Percentiles rank a stretch among this genome's conserved stretches.
phyloP scores from a whole-genome alignment of 495 filamentous ascomycete genomes.

The Aspergillus sclerotiicarbonarius region DNA sequence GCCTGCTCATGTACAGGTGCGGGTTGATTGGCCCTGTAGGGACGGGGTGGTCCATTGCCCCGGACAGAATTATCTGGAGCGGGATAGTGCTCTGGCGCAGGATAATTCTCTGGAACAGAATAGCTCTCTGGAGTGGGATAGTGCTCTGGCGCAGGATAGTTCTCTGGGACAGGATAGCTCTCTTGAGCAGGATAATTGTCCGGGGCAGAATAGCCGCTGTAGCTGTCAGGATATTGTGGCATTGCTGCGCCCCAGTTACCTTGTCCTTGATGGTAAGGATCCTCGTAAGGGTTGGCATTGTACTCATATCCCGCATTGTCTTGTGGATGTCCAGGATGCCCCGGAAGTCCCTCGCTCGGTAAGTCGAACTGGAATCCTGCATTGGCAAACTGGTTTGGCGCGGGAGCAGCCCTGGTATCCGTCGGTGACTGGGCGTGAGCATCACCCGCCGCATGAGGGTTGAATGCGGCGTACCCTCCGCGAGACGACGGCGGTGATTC shows the following conservation, averaged over 20 bases:
- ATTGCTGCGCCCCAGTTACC: slow-evolving; percentile 11
- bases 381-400: slow-evolving; percentile 52
- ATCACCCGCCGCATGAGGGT: slow-evolving; percentile 34
- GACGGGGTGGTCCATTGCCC: slow-evolving; percentile 24
- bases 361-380: slow-evolving; percentile 67
- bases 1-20: slow-evolving; percentile 19
- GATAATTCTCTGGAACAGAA: too few relatives aligned
- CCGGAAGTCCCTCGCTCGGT: slow-evolving; percentile 57
- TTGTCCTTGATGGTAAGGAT: slow-evolving; percentile 13
- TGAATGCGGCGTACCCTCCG: slow-evolving; percentile 36
- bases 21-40: slow-evolving; percentile 25
- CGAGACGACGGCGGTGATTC: slow-evolving; percentile 19
- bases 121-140: too few relatives aligned
- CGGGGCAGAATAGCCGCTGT: slow-evolving; percentile 9
- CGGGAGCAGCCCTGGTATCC: slow-evolving; percentile 50
- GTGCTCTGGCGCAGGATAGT: too few relatives aligned
- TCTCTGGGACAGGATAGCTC: background rate
- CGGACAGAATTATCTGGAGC: slow-evolving; percentile 11
- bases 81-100: background rate
- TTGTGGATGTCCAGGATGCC: slow-evolving; percentile 30
- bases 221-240: slow-evolving; percentile 11
- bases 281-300: slow-evolving; percentile 4
- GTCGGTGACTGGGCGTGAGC: slow-evolving; percentile 65
- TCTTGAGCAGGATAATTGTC: slow-evolving; percentile 1
- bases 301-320: slow-evolving; percentile 25